Percentiles rank a stretch among this genome's conserved stretches.
These are phyloP conservation scores for Coemansia reversa DNA, from an alignment of 192 early-diverging fungal species.

Conservation along the genomic window DNA sequence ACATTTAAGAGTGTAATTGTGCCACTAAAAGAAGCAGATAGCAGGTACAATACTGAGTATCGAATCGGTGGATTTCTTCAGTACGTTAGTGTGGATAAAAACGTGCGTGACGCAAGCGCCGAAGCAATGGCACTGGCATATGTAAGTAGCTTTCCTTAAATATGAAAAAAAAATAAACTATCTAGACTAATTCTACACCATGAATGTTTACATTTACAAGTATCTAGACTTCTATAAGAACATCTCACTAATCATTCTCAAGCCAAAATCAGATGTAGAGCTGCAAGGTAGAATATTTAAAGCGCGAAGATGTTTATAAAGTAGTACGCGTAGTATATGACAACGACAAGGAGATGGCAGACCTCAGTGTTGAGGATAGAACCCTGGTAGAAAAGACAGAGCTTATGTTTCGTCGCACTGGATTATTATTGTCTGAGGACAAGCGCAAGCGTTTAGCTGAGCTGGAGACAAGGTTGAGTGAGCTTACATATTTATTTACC, in stretches of 20 bases:
- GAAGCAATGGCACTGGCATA: not conserved
- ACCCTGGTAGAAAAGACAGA: not conserved
- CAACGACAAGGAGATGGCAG: not conserved
- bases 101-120: not conserved
- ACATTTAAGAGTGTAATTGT: not conserved
- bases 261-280: not conserved
- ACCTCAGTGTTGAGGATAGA: not conserved
- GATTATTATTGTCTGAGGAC: not conserved
- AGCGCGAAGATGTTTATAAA: not conserved
- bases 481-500: constrained; percentile 5
- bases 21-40: not conserved
- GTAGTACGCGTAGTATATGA: not conserved
- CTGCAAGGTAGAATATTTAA: not conserved
- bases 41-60: not conserved
- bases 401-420: not conserved
- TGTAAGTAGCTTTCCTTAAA: not conserved
- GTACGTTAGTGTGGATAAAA: not conserved
- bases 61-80: not conserved
- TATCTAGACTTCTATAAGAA: not conserved
- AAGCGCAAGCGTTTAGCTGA: not conserved
- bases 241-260: not conserved
- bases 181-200: not conserved
- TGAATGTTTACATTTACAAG: not conserved
- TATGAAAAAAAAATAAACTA: not conserved
- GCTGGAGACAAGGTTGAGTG: constrained; percentile 1